phyloP scores from a whole-genome alignment of 2,329 filamentous ascomycete genomes.

The Emericellopsis cladophorae region DNA sequence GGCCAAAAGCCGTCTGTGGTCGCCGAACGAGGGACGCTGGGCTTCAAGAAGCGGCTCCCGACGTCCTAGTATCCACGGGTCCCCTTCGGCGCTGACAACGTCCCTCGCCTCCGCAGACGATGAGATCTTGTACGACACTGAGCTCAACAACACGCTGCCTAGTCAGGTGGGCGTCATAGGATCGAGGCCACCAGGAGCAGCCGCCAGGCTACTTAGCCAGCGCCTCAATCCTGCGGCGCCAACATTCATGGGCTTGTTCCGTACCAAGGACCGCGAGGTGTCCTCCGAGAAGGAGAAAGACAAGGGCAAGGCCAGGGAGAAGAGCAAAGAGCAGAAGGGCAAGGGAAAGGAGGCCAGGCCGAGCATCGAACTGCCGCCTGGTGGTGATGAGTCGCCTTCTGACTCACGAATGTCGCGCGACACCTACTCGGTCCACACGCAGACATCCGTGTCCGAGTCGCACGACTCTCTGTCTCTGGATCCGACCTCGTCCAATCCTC shows the following conservation, averaged over 20 bases:
- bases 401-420: slow-evolving; percentile 44
- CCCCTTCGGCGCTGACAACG: slow-evolving; percentile 49
- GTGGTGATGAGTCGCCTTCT: slow-evolving; percentile 33
- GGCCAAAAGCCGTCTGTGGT: slow-evolving; percentile 53
- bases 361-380: slow-evolving; percentile 22
- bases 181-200: slow-evolving; percentile 46
- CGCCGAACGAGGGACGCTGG: slow-evolving; percentile 25
- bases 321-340: slow-evolving; percentile 19
- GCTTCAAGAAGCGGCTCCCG: slow-evolving; percentile 10
- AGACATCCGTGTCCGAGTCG: slow-evolving; percentile 46
- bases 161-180: slow-evolving; percentile 64
- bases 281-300: slow-evolving; percentile 18
- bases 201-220: slow-evolving; percentile 33
- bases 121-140: slow-evolving; percentile 48
- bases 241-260: slow-evolving; percentile 67
- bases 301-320: slow-evolving; percentile 10
- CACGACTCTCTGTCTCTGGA: slow-evolving; percentile 46
- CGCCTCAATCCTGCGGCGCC: slow-evolving; percentile 80
- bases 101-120: slow-evolving; percentile 52
- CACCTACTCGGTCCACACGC: slow-evolving; percentile 42
- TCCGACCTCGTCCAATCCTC: slow-evolving; percentile 39
- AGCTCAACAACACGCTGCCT: slow-evolving; percentile 37
- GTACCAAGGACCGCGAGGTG: slow-evolving; percentile 19
- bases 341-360: slow-evolving; percentile 23
- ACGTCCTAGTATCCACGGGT: slow-evolving; percentile 56